Evolutionary conservation across 179 eudicot genomes (phyloP), one percentile per base, ranked within the genome.

Genomic region (Silene coronaria): DNA sequence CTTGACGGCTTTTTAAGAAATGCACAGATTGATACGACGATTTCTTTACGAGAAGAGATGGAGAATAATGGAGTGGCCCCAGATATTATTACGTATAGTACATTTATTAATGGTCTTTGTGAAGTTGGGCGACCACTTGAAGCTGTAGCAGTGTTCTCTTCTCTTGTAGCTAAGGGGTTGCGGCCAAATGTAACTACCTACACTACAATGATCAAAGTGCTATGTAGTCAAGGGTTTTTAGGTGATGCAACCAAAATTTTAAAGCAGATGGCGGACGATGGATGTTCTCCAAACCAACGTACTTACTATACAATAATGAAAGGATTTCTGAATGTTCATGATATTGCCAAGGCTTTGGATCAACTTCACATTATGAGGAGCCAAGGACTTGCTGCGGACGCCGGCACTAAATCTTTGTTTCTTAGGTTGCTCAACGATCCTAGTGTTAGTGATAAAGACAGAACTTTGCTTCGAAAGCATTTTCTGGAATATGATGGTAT

Each of bases 1-100:
- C 19, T 82, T 13, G 71, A 79, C 67, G 87, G 83, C 4, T 62
- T 82, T 19, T 58, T 58, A 0, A 58, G 6, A 27, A 74, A 76
- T 51, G 74, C 73, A 5, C 57, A 36, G 1, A 11, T 74, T 36
- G 61, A n/a, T 23, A 78, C 78, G 27, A 86, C 84, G 1, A 17
- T 71, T 5, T 11, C 45, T 4, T 0, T 84, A 55, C 64, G 73
- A 10, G 36, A n/a, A 6, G 70, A 68, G 21, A n/a, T 74, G 76
- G 72, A 77, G 10, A 60, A 16, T 16, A 77, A 64, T 3, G 78
- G 75, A 45, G 59, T 77, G 1, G 42, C 21, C 42, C 76, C 67
- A 32, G 11, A 36, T 77, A 51, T 77, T 28, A 14, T 63, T 11
- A 46, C 21, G 3, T 42, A 38, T 0, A 21, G 13, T 38, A 59